phyloP scores from a whole-genome alignment of 345 rosid species.

The Cardamine occulta region DNA sequence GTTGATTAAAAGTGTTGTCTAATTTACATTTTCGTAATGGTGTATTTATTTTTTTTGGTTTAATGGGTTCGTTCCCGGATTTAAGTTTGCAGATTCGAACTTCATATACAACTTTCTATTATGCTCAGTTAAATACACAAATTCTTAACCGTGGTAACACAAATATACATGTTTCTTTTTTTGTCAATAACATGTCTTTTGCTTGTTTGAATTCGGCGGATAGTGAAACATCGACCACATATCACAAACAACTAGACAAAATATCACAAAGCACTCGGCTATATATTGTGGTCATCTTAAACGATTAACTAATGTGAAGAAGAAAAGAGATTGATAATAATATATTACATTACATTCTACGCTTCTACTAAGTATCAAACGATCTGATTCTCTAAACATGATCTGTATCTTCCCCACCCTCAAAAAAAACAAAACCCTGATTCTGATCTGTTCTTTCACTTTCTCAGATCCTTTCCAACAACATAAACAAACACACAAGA shows the following conservation, averaged over 20 bases:
- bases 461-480: conserved; percentile 29
- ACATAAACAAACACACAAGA: conserved; percentile 31
- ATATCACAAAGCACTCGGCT: no score
- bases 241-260: background rate
- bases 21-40: background rate
- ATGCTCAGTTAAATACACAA: background rate
- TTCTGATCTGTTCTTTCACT: conserved; percentile 29
- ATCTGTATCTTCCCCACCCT: background rate
- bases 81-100: no score
- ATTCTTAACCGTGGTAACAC: background rate
- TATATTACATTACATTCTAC: conserved; percentile 33
- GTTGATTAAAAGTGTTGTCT: no score
- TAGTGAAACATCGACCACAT: background rate
- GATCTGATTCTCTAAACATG: conserved; percentile 30
- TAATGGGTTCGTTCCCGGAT: background rate
- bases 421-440: conserved; percentile 7
- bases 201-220: background rate
- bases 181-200: background rate
- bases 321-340: conserved; percentile 13
- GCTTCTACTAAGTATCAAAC: conserved; percentile 28
- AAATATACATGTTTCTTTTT: no score
- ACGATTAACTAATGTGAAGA: background rate
- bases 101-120: no score
- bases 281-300: background rate
- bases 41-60: background rate